Evolutionary conservation across 768 basidiomycete species (phyloP), one percentile per base, ranked within the genome.

Genomic region (Candolleomyces aberdarensis): DNA sequence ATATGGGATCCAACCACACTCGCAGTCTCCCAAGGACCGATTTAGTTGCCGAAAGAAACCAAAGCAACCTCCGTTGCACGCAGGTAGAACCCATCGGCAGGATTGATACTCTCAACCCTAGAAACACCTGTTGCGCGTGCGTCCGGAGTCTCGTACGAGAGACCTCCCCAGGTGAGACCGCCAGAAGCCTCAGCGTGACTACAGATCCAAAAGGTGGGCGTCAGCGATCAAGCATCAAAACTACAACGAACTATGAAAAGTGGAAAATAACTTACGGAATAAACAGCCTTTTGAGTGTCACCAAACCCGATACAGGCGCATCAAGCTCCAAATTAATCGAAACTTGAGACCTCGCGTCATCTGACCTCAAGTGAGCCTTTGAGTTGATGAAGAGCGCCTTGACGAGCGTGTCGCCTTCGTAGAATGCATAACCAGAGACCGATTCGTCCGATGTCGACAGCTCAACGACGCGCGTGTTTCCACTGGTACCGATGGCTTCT

Each of bases 381-480:
- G 54, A 39, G 54, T 56, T 56, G 54, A 56, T 56, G 54, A 56
- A 56, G 20, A 56, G 36, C 11, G 54, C 54, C 20, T 56, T 56
- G 36, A 36, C 15, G 52, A 56, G 54, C 19, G 40, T 56, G 7
- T 56, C 54, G 31, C 54, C 54, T n/a, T n/a, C 19, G 39, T 56
- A 56, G 54, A 56, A 56, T 9, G 54, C 54, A 20, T 56, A 56
- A 3, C 54, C 54, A 15, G 54, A 56, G 1, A 56, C 40, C 19
- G 3, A 15, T 9, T n/a, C 13, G 36, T 56, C 40, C 10, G 14
- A 31, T 4, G 54, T 56, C 3, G 54, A 13, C n/a, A 56, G 3
- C 31, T 56, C 54, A 36, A 43, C 40, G 32, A 56, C 54, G 17
- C 54, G 54, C 20, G 54, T 56, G 2, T 56, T 1, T 3, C 54